Percentiles rank a stretch among this genome's conserved stretches.
Conservation (phyloP, 2,329 filamentous ascomycete genomes). For the Cercospora canescens region DNA sequence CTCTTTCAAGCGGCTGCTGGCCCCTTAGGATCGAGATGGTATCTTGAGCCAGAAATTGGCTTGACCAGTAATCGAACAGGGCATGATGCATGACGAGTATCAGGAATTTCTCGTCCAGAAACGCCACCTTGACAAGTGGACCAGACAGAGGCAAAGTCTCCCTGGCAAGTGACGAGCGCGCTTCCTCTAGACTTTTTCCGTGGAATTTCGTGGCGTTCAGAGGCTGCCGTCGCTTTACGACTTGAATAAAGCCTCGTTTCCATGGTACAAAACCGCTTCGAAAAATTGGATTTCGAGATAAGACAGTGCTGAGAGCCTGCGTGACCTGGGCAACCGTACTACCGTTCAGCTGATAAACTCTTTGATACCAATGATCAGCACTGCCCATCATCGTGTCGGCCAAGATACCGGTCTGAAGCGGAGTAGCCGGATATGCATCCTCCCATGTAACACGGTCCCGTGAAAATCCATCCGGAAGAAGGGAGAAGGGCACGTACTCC, state of each 20-base stretch:
- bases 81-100: slow-evolving; percentile 8
- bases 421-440: background rate
- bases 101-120: background rate
- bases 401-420: background rate
- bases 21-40: background rate
- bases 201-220: background rate
- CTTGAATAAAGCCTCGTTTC: background rate
- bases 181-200: background rate
- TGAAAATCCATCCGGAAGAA: background rate
- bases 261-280: background rate
- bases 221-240: background rate
- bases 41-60: slow-evolving; percentile 46
- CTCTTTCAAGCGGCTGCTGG: background rate
- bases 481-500: background rate
- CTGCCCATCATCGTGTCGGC: background rate
- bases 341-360: background rate
- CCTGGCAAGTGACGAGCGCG: background rate
- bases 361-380: background rate
- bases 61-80: slow-evolving; percentile 22
- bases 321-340: background rate
- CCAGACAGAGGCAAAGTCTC: background rate
- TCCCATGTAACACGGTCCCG: background rate
- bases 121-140: background rate
- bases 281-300: background rate
- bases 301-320: background rate